A percentile compares a stretch with the other conserved stretches of the same genome.
Conservation (phyloP, 306 rosid species). For the Sophora flavescens region DNA sequence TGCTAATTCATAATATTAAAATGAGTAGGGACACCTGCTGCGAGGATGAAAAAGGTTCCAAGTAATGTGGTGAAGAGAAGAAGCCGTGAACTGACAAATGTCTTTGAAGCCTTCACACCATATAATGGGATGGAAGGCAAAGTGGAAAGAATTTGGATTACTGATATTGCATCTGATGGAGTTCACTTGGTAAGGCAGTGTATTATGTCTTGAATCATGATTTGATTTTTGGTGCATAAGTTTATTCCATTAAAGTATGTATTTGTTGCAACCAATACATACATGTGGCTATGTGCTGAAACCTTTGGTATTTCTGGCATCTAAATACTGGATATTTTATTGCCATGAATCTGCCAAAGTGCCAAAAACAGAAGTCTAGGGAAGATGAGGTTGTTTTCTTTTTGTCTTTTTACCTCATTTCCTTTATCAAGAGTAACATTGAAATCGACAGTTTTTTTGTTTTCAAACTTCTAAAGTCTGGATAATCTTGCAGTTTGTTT, state of each 20-base stretch:
- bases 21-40: constrained; percentile 93
- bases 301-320: constrained; percentile 14
- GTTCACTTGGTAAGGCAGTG: constrained; percentile 80
- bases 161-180: constrained; percentile 91
- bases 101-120: constrained; percentile 91
- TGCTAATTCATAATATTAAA: constrained; percentile 24
- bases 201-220: constrained; percentile 15
- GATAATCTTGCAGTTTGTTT: neutral
- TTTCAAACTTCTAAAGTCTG: neutral
- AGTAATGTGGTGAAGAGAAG: constrained; percentile 88
- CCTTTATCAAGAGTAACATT: constrained; percentile 14
- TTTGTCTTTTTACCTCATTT: neutral
- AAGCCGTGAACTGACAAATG: constrained; percentile 90
- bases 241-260: constrained; percentile 28
- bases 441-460: constrained; percentile 6
- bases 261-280: constrained; percentile 23
- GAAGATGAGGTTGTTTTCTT: neutral
- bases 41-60: constrained; percentile 96
- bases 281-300: constrained; percentile 25
- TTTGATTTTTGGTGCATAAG: constrained; percentile 9
- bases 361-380: constrained; percentile 10
- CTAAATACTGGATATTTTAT: neutral
- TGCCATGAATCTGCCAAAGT: constrained; percentile 13
- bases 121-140: constrained; percentile 90
- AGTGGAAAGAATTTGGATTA: constrained; percentile 95